A percentile compares a stretch with the other conserved stretches of the same genome.
Conservation (phyloP, 805 yeast species). For the Lipomyces orientalis region DNA sequence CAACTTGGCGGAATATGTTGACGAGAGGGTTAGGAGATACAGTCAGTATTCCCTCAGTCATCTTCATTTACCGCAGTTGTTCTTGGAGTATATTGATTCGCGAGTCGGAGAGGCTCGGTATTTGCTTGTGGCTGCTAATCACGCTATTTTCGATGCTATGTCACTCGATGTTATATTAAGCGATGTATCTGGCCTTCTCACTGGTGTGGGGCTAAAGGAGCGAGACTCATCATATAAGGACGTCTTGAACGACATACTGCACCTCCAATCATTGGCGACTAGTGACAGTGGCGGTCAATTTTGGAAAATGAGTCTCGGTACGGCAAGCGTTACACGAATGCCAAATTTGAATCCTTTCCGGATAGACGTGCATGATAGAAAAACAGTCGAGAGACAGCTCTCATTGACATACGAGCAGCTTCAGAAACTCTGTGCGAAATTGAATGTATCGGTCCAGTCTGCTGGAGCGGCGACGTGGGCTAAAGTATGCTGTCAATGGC, state of each 20-base stretch:
- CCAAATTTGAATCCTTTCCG: constrained; percentile 31
- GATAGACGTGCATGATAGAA: not conserved
- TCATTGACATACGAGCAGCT: constrained; percentile 1
- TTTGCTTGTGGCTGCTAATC: constrained; percentile 29
- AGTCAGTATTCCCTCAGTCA: constrained; percentile 10
- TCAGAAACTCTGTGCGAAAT: not conserved
- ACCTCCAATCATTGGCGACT: not conserved
- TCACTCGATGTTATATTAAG: constrained; percentile 14
- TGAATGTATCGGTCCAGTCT: constrained; percentile 26
- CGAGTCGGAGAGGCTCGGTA: constrained; percentile 3
- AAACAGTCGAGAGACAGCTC: not conserved
- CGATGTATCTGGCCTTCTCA: constrained; percentile 6
- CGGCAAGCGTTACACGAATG: constrained; percentile 14
- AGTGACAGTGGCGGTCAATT: constrained; percentile 9
- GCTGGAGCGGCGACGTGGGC: constrained; percentile 37
- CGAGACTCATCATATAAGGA: not conserved
- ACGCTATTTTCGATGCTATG: constrained; percentile 39
- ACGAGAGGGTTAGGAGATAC: not conserved
- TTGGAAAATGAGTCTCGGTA: constrained; percentile 27
- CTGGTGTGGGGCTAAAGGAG: not conserved
- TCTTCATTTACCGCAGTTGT: constrained; percentile 27
- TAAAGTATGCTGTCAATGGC: constrained; percentile 9
- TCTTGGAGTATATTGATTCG: constrained; percentile 18
- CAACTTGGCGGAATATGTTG: constrained; percentile 8
- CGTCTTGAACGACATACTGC: constrained; percentile 18